Base-by-base conservation (phyloP, 257 asterid genomes). In the Lantana camara region DNA sequence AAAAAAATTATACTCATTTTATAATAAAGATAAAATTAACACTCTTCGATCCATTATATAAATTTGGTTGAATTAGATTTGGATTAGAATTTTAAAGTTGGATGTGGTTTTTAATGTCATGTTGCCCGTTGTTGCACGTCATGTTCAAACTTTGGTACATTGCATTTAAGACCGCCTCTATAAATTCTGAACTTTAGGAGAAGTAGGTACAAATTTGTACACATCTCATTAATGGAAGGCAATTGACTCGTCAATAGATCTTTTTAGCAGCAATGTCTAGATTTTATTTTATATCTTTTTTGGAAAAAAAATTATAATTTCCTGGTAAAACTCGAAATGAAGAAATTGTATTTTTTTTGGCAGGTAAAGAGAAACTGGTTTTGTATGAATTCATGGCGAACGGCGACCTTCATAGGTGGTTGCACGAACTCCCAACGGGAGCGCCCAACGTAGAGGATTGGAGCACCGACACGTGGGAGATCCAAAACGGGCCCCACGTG, bases 331-430 rank as follows among this genome's bases (percentile, higher is more conserved):
- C n/a, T n/a, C n/a, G n/a, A n/a, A n/a, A n/a, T n/a, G n/a, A n/a
- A n/a, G n/a, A n/a, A n/a, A n/a, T n/a, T n/a, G n/a, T n/a, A n/a
- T n/a, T n/a, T n/a, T n/a, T 54, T 0, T 66, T 4, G 16, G 63
- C 69, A 90, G 99, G 97, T 69, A 85, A 87, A 55, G 97, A 87
- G 71, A 93, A 90, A 71, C 67, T 93, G 41, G 96, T 87, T 9
- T 30, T 93, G 47, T 80, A 68, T 63, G 99, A 90, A 68, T 93
- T 90, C 50, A 90, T 93, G 95, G 84, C 90, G 60, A 90, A 90
- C 68, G 99, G 99, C 5, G 96, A 93, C 68, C 95, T 93, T 71
- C 94, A 83, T 71, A 82, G 99, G 13, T 90, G 97, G 99, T 73
- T 90, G 55, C 96, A 90, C 40, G 97, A 84, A 71, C 97, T 93